phyloP scores from a whole-genome alignment of 169 alveolate genomes.

The Cytauxzoon felis region DNA sequence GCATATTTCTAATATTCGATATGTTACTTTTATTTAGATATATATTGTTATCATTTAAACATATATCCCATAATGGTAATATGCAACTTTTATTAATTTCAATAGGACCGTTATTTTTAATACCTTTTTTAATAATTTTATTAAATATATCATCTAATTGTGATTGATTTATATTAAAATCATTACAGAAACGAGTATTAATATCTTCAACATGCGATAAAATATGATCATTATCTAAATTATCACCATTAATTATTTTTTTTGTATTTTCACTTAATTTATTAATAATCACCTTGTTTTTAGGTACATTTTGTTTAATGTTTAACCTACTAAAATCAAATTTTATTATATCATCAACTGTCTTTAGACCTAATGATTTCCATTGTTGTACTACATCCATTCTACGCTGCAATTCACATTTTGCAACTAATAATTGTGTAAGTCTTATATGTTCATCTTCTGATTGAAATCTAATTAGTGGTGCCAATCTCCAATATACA shows the following conservation, averaged over 20 bases:
- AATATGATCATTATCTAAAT: background rate
- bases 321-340: slow-evolving; percentile 12
- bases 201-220: slow-evolving; percentile 12
- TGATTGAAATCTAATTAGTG: slow-evolving; percentile 50
- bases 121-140: background rate
- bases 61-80: slow-evolving; percentile 50
- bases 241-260: slow-evolving; percentile 10
- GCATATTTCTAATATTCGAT: background rate
- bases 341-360: slow-evolving; percentile 24
- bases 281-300: no score
- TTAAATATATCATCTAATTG: slow-evolving; percentile 17
- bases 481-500: slow-evolving; percentile 57
- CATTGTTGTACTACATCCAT: slow-evolving; percentile 44
- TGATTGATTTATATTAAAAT: slow-evolving; percentile 8
- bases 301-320: background rate
- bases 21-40: background rate
- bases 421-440: slow-evolving; percentile 29
- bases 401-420: slow-evolving; percentile 39
- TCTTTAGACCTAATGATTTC: slow-evolving; percentile 43
- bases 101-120: background rate
- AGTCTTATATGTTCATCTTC: slow-evolving; percentile 53
- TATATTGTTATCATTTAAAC: slow-evolving; percentile 10
- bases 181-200: slow-evolving; percentile 22
- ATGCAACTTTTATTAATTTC: background rate
- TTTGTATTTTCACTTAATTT: slow-evolving; percentile 14